A percentile compares a stretch with the other conserved stretches of the same genome.
Evolutionary conservation across 768 basidiomycete species (phyloP).

Genomic region (Mycena metata): DNA sequence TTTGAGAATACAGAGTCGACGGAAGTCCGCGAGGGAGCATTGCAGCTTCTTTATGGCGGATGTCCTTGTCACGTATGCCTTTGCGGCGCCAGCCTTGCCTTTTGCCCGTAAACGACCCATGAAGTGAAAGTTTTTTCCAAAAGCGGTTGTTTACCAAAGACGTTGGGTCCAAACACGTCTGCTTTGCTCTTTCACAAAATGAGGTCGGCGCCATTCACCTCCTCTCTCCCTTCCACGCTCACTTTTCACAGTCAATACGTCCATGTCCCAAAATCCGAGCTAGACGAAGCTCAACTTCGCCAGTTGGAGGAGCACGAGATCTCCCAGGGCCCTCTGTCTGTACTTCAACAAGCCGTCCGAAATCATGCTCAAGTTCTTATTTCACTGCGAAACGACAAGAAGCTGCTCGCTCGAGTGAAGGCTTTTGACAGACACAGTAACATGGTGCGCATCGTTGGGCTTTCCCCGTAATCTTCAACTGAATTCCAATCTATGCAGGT

Average conservation of each 20-base stretch:
- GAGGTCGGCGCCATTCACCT: slow-evolving; percentile 26
- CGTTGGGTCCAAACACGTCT: neutral
- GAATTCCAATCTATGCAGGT: slow-evolving; percentile 64
- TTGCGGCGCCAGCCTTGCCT: slow-evolving; percentile 92
- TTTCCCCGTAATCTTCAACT: slow-evolving; percentile 22
- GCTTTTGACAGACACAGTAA: slow-evolving; percentile 99
- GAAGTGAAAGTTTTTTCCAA: slow-evolving; percentile 19
- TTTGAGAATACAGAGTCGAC: slow-evolving; percentile 96
- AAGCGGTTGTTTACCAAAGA: slow-evolving; percentile 11
- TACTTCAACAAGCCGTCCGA: slow-evolving; percentile 96
- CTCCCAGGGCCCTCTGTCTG: slow-evolving; percentile 96
- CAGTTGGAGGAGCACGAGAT: slow-evolving; percentile 99
- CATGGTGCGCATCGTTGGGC: slow-evolving; percentile 74
- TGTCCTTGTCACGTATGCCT: slow-evolving; percentile 92
- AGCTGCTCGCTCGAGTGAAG: slow-evolving; percentile 94
- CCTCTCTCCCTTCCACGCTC: slow-evolving; percentile 13
- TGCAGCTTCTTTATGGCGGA: slow-evolving; percentile 95
- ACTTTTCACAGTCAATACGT: slow-evolving; percentile 85
- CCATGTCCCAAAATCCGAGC: slow-evolving; percentile 95
- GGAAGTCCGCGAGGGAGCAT: slow-evolving; percentile 96
- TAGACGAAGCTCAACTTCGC: slow-evolving; percentile 96
- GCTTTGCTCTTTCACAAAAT: slow-evolving; percentile 26
- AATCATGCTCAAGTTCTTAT: slow-evolving; percentile 98
- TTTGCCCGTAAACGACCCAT: slow-evolving; percentile 88
- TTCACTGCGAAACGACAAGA: slow-evolving; percentile 98